Evolutionary conservation across 2,329 filamentous ascomycete genomes (phyloP).

Genomic region (Cladobotryum protrusum): DNA sequence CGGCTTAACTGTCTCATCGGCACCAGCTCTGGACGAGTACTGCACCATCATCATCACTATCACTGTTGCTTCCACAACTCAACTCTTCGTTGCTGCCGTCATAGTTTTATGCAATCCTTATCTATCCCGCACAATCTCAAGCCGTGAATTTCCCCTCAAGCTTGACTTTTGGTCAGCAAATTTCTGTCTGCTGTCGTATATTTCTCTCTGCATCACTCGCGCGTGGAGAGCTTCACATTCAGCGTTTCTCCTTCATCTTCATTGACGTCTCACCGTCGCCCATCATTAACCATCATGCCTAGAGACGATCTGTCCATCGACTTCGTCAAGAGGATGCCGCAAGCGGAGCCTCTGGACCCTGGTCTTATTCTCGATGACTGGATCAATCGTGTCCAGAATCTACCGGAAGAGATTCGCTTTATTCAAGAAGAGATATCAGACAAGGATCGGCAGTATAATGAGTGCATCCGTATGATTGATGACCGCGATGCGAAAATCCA

Average conservation of each 20-base stretch:
- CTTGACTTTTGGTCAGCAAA: not conserved
- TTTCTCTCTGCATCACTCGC: too few relatives aligned
- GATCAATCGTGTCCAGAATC: conserved; percentile 67
- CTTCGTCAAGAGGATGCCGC: conserved; percentile 61
- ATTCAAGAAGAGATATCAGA: conserved; percentile 77
- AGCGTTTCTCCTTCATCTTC: conserved; percentile 18
- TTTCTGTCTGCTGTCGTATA: too few relatives aligned
- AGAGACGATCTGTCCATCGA: conserved; percentile 69
- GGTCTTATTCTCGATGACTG: conserved; percentile 73
- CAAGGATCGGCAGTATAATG: conserved; percentile 67
- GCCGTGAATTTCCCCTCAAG: not conserved
- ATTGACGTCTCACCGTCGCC: conserved; percentile 20
- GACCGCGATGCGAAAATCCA: conserved; percentile 70
- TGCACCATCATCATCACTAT: not conserved
- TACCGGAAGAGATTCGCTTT: conserved; percentile 77
- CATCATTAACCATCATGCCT: conserved; percentile 58
- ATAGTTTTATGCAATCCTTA: not conserved
- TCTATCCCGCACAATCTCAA: not conserved
- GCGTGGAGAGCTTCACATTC: not conserved
- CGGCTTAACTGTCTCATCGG: not conserved
- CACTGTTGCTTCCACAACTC: conserved; percentile 4
- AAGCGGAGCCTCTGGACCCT: conserved; percentile 55
- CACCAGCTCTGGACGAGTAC: conserved; percentile 5
- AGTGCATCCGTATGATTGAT: conserved; percentile 62
- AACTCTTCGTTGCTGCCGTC: conserved; percentile 1